phyloP scores from a whole-genome alignment of 2,329 filamentous ascomycete genomes.

The Parascedosporium putredinis region DNA sequence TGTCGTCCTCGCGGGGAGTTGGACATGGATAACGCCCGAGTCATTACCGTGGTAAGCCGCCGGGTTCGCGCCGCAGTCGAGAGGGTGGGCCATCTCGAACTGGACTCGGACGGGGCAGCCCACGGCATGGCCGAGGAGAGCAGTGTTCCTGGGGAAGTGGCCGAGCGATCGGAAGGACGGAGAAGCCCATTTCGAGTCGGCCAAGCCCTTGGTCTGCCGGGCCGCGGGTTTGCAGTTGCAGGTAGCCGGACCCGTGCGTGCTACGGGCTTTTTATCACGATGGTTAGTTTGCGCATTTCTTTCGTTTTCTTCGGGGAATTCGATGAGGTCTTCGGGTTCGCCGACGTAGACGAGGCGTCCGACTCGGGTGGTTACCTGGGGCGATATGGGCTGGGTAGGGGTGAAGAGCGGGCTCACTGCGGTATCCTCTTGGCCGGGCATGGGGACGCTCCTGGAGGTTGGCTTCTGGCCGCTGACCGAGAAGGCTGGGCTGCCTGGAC shows the following conservation, averaged over 20 bases:
- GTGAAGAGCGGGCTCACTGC: neutral
- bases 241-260: too few species aligned
- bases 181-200: slow-evolving; percentile 4
- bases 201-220: neutral
- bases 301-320: neutral
- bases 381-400: neutral
- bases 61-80: slow-evolving; percentile 5
- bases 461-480: neutral
- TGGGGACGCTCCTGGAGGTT: too few species aligned
- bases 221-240: neutral
- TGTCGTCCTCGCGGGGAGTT: neutral
- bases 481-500: neutral
- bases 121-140: neutral
- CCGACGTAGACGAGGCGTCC: too few species aligned
- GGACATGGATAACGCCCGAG: neutral
- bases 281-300: neutral
- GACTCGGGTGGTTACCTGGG: too few species aligned
- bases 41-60: neutral
- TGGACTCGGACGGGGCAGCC: neutral
- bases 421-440: neutral
- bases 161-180: neutral
- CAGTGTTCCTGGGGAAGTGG: slow-evolving; percentile 1
- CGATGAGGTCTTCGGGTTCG: slow-evolving; percentile 2
- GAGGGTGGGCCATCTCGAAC: neutral
- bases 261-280: neutral